Conservation (phyloP, 2,329 filamentous ascomycete genomes). For the Claviceps sorghi region DNA sequence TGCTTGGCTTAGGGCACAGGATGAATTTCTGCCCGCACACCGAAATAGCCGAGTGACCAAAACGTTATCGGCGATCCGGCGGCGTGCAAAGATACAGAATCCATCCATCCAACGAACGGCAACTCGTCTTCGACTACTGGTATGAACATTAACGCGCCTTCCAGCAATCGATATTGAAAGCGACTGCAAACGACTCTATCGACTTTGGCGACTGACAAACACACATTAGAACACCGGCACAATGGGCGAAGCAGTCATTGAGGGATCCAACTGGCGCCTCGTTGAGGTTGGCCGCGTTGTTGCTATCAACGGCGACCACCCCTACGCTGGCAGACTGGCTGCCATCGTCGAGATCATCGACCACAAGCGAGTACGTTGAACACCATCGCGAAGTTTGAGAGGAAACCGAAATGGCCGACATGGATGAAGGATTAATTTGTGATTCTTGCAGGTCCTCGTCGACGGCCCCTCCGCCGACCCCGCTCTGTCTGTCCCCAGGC, state of each 20-base stretch:
- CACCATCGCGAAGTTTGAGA: not conserved
- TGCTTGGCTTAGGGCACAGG: slow-evolving; percentile 27
- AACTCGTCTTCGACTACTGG: slow-evolving; percentile 25
- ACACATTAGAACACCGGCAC: slow-evolving; percentile 42
- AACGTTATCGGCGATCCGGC: slow-evolving; percentile 26
- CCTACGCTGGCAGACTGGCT: slow-evolving; percentile 73
- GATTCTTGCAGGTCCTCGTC: slow-evolving; percentile 61
- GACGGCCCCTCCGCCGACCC: slow-evolving; percentile 81
- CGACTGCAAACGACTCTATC: not conserved
- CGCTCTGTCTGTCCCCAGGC: slow-evolving; percentile 70
- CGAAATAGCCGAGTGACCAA: slow-evolving; percentile 24
- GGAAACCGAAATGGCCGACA: not conserved
- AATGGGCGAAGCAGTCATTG: slow-evolving; percentile 75
- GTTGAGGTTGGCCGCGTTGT: slow-evolving; percentile 98
- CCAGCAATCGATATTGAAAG: not conserved
- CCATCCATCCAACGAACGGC: slow-evolving; percentile 23
- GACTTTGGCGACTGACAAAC: slow-evolving; percentile 18
- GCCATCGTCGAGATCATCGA: slow-evolving; percentile 98
- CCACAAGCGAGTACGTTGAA: slow-evolving; percentile 94
- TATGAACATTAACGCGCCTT: slow-evolving; percentile 17
- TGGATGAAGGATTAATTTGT: slow-evolving; percentile 4
- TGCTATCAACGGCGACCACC: slow-evolving; percentile 68
- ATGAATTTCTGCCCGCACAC: slow-evolving; percentile 27
- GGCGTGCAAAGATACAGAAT: slow-evolving; percentile 21
- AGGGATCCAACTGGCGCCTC: slow-evolving; percentile 77